phyloP scores from a whole-genome alignment of 306 rosid genomes.

The Sechiopsis laciniata region DNA sequence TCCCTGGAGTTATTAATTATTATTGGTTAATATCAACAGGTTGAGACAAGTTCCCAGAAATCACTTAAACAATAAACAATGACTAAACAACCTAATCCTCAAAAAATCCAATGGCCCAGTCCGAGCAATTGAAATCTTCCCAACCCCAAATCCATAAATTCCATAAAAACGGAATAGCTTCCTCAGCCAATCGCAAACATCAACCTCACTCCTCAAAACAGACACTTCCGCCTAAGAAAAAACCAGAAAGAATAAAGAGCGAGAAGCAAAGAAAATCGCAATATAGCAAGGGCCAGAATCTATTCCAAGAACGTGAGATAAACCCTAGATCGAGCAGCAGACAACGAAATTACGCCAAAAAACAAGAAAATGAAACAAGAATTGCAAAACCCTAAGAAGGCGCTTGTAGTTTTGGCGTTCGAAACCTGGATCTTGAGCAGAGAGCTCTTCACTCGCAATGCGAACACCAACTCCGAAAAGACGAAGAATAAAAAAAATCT shows the following conservation, averaged over 20 bases:
- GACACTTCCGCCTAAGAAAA: constrained; percentile 9
- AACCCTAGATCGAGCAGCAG: constrained; percentile 55
- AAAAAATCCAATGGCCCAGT: constrained; percentile 6
- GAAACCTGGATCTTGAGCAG: constrained; percentile 52
- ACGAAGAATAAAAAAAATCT: neutral
- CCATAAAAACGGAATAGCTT: neutral
- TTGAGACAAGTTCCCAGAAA: neutral
- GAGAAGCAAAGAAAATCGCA: constrained; percentile 1
- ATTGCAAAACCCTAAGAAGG: constrained; percentile 26
- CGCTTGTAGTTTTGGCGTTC: constrained; percentile 42
- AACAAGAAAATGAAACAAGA: constrained; percentile 7
- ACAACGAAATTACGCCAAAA: constrained; percentile 17
- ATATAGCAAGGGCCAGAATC: constrained; percentile 23
- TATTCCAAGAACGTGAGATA: constrained; percentile 30
- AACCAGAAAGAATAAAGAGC: neutral
- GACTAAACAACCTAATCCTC: neutral
- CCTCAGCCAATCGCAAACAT: constrained; percentile 21
- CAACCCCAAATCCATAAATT: neutral
- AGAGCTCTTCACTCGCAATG: constrained; percentile 42
- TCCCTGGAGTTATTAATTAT: no score
- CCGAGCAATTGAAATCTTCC: constrained; percentile 3
- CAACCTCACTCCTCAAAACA: constrained; percentile 10
- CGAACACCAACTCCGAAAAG: constrained; percentile 50
- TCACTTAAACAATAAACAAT: neutral
- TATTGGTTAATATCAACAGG: no score